Evolutionary conservation across 176 grass and related monocot species (phyloP).

Genomic region (Avena eriantha): DNA sequence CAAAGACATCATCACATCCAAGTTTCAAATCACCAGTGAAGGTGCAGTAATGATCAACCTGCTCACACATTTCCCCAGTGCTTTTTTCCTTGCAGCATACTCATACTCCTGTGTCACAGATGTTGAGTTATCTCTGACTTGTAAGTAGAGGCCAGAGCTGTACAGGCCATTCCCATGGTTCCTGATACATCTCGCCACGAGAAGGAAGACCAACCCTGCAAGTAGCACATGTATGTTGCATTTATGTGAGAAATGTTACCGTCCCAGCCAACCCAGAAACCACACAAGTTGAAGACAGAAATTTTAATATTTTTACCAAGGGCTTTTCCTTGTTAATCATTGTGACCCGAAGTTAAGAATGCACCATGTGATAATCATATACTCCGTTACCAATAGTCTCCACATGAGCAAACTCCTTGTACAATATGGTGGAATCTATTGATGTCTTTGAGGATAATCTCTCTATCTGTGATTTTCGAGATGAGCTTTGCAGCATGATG

Average conservation of each 20-base stretch:
- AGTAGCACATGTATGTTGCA: background rate
- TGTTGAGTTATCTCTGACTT: background rate
- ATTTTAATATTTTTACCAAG: slow-evolving; percentile 33
- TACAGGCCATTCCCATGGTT: background rate
- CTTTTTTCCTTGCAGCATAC: background rate
- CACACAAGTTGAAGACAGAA: slow-evolving; percentile 8
- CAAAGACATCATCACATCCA: background rate
- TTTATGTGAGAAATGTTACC: slow-evolving; percentile 20
- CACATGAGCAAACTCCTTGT: slow-evolving; percentile 64
- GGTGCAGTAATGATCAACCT: background rate
- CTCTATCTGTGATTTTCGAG: slow-evolving; percentile 56
- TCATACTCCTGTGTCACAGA: background rate
- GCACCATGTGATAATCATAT: slow-evolving; percentile 13
- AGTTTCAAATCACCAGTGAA: background rate
- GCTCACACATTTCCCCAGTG: background rate
- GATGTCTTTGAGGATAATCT: slow-evolving; percentile 75
- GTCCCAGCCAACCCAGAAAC: slow-evolving; percentile 33
- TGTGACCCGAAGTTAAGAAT: slow-evolving; percentile 8
- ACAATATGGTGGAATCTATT: slow-evolving; percentile 79
- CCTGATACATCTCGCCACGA: background rate
- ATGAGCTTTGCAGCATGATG: slow-evolving; percentile 73
- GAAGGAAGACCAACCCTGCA: background rate
- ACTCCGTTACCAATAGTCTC: slow-evolving; percentile 73
- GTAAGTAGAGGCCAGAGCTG: background rate
- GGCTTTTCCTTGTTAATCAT: slow-evolving; percentile 12